Base-by-base conservation (phyloP, 2,329 filamentous ascomycete species). In the Claviceps africana region DNA sequence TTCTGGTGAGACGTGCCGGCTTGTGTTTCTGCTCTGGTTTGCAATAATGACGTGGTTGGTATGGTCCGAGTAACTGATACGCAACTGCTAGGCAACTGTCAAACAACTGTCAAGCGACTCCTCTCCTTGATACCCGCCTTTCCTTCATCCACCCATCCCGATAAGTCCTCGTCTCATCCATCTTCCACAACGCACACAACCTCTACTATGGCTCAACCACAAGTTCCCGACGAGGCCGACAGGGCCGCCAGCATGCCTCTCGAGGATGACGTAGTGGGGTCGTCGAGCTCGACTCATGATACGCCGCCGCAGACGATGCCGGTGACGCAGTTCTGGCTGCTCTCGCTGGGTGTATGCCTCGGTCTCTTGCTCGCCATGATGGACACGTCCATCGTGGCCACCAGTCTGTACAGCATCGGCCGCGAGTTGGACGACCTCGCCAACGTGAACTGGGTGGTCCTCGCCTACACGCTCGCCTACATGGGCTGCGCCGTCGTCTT, bases 331-430 rank as follows among this genome's bases (percentile, higher is more conserved):
- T 50, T 50, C 39, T 42, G 37, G 39, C 5, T 50, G 8, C 28
- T 50, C 13, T 50, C 21, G 13, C 30, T 33, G 7, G 17, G 75
- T 17, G 63, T 78, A 15, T 72, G 68, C 21, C 62, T 74, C 6
- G 78, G 77, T 3, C 68, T 82, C 1, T 77, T 80, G 51, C 69
- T 82, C 47, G 75, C 79, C 30, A 72, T 80, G 58, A 61, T 81
- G n/a, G 78, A 82, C 60, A 73, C 74, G 1, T 78, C 78, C 3
- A 81, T 82, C 39, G 74, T 82, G 1, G 77, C 78, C 1, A 81
- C 78, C 13, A 75, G 75, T 45, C 62, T 82, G 10, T 75, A 75
- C 57, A 68, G 68, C n/a, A 81, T 82, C 47, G 74, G 73, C 1
- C 60, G 59, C 17, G 75, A 82, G 4, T 76, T 82, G 47, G 52